phyloP scores from a whole-genome alignment of 2,329 filamentous ascomycete genomes.

The Grosmannia clavigera region DNA sequence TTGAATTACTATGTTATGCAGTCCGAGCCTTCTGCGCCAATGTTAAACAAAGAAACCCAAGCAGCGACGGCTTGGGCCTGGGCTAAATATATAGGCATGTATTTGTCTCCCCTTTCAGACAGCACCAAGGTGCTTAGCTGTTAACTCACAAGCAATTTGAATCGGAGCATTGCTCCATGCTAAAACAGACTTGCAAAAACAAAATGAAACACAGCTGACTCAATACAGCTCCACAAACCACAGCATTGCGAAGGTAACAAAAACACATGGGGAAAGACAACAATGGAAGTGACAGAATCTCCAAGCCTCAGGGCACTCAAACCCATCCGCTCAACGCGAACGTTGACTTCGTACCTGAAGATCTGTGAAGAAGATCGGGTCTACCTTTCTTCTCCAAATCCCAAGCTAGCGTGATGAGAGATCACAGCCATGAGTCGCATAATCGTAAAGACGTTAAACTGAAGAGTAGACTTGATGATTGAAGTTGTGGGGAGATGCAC shows the following conservation, averaged over 20 bases:
- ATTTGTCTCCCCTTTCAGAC: background rate
- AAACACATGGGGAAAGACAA: background rate
- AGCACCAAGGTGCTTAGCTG: background rate
- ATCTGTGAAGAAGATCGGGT: background rate
- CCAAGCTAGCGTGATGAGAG: background rate
- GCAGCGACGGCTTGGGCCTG: background rate
- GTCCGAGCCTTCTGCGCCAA: background rate
- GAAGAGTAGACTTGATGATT: background rate
- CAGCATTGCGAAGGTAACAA: background rate
- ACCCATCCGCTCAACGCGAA: background rate
- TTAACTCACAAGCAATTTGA: background rate
- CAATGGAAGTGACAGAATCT: background rate
- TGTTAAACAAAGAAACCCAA: background rate
- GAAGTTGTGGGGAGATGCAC: background rate
- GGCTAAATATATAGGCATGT: background rate
- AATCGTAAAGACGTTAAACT: conserved; percentile 3
- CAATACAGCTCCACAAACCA: background rate
- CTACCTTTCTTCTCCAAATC: conserved; percentile 1
- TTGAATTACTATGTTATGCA: background rate
- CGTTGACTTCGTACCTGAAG: background rate
- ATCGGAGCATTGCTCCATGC: background rate
- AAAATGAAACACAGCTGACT: background rate
- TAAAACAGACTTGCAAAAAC: background rate
- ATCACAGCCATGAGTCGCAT: conserved; percentile 1
- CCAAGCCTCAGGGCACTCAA: background rate